Percentiles rank a stretch among this genome's conserved stretches.
phyloP scores from a whole-genome alignment of 345 rosid species.

The Brassica incana region DNA sequence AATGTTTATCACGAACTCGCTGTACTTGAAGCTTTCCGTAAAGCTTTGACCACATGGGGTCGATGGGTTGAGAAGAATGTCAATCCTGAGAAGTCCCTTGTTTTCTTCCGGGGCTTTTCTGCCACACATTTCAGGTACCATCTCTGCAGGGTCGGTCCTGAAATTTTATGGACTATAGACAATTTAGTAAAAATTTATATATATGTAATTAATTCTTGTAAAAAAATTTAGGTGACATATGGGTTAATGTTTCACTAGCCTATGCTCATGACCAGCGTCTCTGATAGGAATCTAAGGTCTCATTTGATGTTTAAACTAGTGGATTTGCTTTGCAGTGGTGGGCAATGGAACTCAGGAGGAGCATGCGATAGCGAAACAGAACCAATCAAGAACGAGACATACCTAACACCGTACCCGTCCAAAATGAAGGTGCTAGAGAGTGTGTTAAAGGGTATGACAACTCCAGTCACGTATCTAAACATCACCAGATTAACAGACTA shows the following conservation, averaged over 20 bases:
- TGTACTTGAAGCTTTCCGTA: slow-evolving; percentile 92
- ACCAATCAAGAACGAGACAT: slow-evolving; percentile 78
- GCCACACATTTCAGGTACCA: slow-evolving; percentile 79
- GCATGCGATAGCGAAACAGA: slow-evolving; percentile 82
- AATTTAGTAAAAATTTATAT: not conserved
- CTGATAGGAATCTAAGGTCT: not conserved
- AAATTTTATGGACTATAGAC: not conserved
- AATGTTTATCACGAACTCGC: slow-evolving; percentile 76
- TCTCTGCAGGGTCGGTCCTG: not conserved
- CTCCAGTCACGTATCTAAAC: slow-evolving; percentile 75
- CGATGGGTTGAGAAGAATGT: slow-evolving; percentile 90
- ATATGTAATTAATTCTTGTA: too few relatives aligned
- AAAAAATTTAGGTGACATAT: too few relatives aligned
- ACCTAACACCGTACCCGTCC: slow-evolving; percentile 60
- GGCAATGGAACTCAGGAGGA: slow-evolving; percentile 99
- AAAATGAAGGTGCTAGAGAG: slow-evolving; percentile 79
- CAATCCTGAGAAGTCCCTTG: slow-evolving; percentile 68
- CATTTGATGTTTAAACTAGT: not conserved
- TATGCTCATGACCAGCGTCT: not conserved
- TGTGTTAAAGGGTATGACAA: slow-evolving; percentile 76
- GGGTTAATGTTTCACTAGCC: not conserved
- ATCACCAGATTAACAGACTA: slow-evolving; percentile 85
- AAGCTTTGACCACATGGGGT: slow-evolving; percentile 92
- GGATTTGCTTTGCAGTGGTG: slow-evolving; percentile 59
- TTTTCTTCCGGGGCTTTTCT: slow-evolving; percentile 92